Base-by-base conservation (phyloP, 2,329 filamentous ascomycete genomes). In the Trichoderma harzianum region DNA sequence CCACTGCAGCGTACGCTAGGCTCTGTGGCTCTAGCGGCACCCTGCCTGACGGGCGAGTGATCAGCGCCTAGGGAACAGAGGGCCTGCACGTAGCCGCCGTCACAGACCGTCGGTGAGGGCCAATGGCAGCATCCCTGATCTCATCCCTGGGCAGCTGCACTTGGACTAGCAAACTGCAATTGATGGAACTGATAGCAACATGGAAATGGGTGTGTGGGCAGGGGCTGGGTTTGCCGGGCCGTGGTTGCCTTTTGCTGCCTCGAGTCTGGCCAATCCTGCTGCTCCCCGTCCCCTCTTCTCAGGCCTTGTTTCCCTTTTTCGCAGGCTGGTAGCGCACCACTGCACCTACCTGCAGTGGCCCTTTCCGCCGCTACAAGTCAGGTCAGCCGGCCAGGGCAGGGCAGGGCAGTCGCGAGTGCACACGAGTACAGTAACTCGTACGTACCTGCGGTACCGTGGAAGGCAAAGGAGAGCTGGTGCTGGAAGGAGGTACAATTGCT, bases 91-190 rank as follows among this genome's bases (percentile, higher is more conserved):
- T 74, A 74, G 71, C 73, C 71, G 74, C 74, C 71, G 72, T 73
- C 69, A 74, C 72, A 75, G 70, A 73, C 73, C 72, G 72, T 75
- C 75, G 75, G 75, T 74, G 75, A 76, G 60, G 71, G 63, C 63
- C 30, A 69, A 65, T 60, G 68, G 58, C 63, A 32, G 51, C 60
- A 55, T 60, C 36, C 34, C 57, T 26, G 32, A 34, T 21, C 62
- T 57, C 24, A 65, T 53, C 62, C 62, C 39, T 65, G 63, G 64
- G 12, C 57, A 65, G 71, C 69, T 73, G 72, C 34, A 36, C 34
- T 36, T 2, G 34, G 34, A 36, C 34, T 36, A 65, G 36, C 65
- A 21, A 30, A 36, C 34, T 36, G 16, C 26, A 58, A 58, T n/a
- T 32, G 55, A 60, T 53, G 26, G 26, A 18, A 30, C 43, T 8